phyloP scores from a whole-genome alignment of 2,329 filamentous ascomycete genomes.

The Chrysosporium queenslandicum region DNA sequence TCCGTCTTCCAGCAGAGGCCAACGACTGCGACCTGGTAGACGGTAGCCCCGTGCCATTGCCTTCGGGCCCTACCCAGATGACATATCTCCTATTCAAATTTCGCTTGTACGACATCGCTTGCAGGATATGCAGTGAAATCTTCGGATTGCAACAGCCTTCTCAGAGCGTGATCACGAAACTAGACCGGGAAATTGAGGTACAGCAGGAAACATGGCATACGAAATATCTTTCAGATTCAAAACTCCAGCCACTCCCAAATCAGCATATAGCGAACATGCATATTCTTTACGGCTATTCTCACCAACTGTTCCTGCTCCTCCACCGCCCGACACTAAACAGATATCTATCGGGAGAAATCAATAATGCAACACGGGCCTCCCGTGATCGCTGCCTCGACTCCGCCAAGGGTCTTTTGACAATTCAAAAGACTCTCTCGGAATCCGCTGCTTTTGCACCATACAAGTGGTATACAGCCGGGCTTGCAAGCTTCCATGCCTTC shows the following conservation, averaged over 20 bases:
- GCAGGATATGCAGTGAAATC: conserved; percentile 29
- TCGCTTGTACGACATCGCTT: conserved; percentile 29
- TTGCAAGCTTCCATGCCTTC: conserved; percentile 36
- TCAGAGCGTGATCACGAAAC: conserved; percentile 18
- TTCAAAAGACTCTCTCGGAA: conserved; percentile 28
- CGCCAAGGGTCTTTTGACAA: conserved; percentile 27
- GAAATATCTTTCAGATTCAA: conserved; percentile 24
- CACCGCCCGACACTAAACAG: conserved; percentile 29
- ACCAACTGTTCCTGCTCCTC: conserved; percentile 32
- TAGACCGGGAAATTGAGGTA: conserved; percentile 25
- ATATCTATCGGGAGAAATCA: conserved; percentile 27
- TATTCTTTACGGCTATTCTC: conserved; percentile 33
- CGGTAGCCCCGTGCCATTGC: conserved; percentile 18
- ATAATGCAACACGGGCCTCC: conserved; percentile 23
- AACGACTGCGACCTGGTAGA: conserved; percentile 30
- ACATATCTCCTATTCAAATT: conserved; percentile 34
- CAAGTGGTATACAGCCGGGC: conserved; percentile 33
- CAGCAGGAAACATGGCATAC: conserved; percentile 27
- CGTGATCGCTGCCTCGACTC: conserved; percentile 27
- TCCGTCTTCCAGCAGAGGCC: conserved; percentile 29
- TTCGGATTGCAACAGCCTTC: conserved; percentile 24
- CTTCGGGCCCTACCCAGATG: conserved; percentile 32
- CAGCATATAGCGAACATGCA: conserved; percentile 34
- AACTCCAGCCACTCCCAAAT: conserved; percentile 21
- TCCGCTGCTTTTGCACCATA: conserved; percentile 28